Percentiles rank a stretch among this genome's conserved stretches.
Evolutionary conservation across 495 filamentous ascomycete species (phyloP).

Genomic region (Hypoxylon fragiforme): DNA sequence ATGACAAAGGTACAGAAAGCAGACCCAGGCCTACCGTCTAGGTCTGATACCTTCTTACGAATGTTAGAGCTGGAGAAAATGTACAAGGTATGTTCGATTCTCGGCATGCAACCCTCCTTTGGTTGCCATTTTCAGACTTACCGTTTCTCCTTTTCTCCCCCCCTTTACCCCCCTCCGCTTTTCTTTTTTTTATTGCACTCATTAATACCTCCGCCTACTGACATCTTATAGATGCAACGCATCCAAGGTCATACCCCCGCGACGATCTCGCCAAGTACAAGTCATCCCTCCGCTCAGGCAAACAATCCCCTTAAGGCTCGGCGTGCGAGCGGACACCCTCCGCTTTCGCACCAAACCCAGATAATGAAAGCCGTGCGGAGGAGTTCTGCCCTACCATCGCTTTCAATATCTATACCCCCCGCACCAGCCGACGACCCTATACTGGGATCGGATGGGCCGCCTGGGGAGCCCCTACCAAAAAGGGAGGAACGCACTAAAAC

Average conservation of each 20-base stretch:
- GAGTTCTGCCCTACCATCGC: conserved; percentile 40
- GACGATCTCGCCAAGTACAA: conserved; percentile 39
- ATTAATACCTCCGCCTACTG: conserved; percentile 36
- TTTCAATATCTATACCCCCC: conserved; percentile 50
- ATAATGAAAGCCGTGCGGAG: conserved; percentile 51
- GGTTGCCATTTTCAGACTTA: conserved; percentile 24
- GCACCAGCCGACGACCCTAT: conserved; percentile 20
- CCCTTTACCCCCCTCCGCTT: conserved; percentile 18
- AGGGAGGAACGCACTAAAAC: conserved; percentile 44
- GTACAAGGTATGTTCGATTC: conserved; percentile 51
- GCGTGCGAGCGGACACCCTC: conserved; percentile 40
- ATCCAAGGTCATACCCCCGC: conserved; percentile 39
- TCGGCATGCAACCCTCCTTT: conserved; percentile 42
- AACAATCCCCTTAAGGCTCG: conserved; percentile 36
- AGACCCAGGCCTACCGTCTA: conserved; percentile 36
- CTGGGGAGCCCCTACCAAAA: conserved; percentile 20
- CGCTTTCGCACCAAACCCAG: conserved; percentile 41
- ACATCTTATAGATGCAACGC: conserved; percentile 44
- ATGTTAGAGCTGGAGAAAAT: conserved; percentile 58
- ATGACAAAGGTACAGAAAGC: conserved; percentile 39
- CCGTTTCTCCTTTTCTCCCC: conserved; percentile 21
- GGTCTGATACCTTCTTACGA: conserved; percentile 49
- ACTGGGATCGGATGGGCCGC: conserved; percentile 22
- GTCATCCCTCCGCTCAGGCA: conserved; percentile 35
- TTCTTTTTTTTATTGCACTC: conserved; percentile 25